Percentiles rank a stretch among this genome's conserved stretches.
Evolutionary conservation across 2,329 filamentous ascomycete genomes (phyloP).

Genomic region (Didymellaceae sp.): DNA sequence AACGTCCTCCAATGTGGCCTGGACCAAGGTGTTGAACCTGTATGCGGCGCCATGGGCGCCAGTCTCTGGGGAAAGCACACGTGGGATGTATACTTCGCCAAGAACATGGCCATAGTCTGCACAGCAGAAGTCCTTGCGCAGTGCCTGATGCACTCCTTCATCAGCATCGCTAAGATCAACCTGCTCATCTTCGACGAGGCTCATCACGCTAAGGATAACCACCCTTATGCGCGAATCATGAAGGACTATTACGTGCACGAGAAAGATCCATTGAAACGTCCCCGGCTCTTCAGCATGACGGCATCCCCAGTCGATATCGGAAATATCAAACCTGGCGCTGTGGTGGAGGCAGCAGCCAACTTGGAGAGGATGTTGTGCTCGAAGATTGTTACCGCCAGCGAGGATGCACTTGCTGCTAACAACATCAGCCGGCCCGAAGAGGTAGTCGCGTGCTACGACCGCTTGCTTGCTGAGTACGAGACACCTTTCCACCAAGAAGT

Average conservation of each 20-base stretch:
- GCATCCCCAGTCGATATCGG: conserved; percentile 91
- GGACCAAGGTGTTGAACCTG: conserved; percentile 73
- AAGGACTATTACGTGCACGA: conserved; percentile 77
- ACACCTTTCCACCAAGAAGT: conserved; percentile 71
- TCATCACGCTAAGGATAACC: conserved; percentile 93
- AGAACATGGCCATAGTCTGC: conserved; percentile 87
- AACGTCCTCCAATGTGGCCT: conserved; percentile 82
- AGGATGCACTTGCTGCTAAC: conserved; percentile 65
- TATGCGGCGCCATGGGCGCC: conserved; percentile 73
- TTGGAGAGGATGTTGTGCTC: conserved; percentile 80
- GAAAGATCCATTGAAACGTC: conserved; percentile 57
- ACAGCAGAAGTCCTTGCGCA: conserved; percentile 86
- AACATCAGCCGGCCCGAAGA: conserved; percentile 66
- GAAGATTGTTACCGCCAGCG: conserved; percentile 78
- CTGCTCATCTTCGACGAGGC: conserved; percentile 95
- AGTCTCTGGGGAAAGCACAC: conserved; percentile 66
- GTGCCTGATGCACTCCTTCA: conserved; percentile 78
- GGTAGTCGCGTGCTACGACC: conserved; percentile 64
- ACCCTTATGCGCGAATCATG: conserved; percentile 88
- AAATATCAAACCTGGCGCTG: conserved; percentile 58
- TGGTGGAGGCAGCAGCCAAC: conserved; percentile 71
- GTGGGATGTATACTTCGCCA: conserved; percentile 64
- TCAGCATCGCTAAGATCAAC: conserved; percentile 83
- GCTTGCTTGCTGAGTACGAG: conserved; percentile 59
- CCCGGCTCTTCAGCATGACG: conserved; percentile 93